Evolutionary conservation across 2,329 filamentous ascomycete genomes (phyloP).

Genomic region (Verticillium nubilum): DNA sequence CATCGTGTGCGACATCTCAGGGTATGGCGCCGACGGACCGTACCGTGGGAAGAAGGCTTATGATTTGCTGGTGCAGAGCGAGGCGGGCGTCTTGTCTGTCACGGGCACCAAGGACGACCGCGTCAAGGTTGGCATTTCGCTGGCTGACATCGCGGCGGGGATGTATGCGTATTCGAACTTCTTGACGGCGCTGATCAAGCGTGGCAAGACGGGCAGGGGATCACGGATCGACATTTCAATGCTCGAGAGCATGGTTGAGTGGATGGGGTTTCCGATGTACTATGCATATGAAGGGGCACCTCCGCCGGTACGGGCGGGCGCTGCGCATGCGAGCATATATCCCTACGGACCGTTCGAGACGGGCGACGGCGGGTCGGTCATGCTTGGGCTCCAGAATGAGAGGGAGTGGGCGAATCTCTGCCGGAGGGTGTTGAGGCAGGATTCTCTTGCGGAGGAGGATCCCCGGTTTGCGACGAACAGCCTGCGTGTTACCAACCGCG

Average conservation of each 20-base stretch:
- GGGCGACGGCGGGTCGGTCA: slow-evolving; percentile 40
- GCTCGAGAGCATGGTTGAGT: slow-evolving; percentile 53
- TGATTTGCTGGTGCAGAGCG: slow-evolving; percentile 48
- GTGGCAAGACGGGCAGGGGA: slow-evolving; percentile 41
- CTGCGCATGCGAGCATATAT: slow-evolving; percentile 49
- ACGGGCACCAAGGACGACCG: slow-evolving; percentile 38
- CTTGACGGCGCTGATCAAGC: slow-evolving; percentile 41
- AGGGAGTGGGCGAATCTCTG: slow-evolving; percentile 49
- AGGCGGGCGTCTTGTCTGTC: slow-evolving; percentile 45
- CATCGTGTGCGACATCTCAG: slow-evolving; percentile 50
- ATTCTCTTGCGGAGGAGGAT: slow-evolving; percentile 34
- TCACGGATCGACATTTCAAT: slow-evolving; percentile 50
- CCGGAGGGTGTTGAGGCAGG: slow-evolving; percentile 34
- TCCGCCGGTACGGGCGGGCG: slow-evolving; percentile 38
- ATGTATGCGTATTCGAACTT: slow-evolving; percentile 49
- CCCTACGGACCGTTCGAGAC: slow-evolving; percentile 51
- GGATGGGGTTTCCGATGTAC: slow-evolving; percentile 53
- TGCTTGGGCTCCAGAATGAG: slow-evolving; percentile 54
- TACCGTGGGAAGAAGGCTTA: slow-evolving; percentile 51
- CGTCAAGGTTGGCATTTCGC: slow-evolving; percentile 47
- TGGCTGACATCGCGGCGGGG: slow-evolving; percentile 48
- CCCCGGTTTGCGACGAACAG: slow-evolving; percentile 41
- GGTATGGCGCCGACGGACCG: slow-evolving; percentile 44
- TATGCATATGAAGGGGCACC: slow-evolving; percentile 42
- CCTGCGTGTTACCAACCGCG: slow-evolving; percentile 38